Conservation (phyloP, 2,329 filamentous ascomycete genomes). For the Fusarium buxicola region DNA sequence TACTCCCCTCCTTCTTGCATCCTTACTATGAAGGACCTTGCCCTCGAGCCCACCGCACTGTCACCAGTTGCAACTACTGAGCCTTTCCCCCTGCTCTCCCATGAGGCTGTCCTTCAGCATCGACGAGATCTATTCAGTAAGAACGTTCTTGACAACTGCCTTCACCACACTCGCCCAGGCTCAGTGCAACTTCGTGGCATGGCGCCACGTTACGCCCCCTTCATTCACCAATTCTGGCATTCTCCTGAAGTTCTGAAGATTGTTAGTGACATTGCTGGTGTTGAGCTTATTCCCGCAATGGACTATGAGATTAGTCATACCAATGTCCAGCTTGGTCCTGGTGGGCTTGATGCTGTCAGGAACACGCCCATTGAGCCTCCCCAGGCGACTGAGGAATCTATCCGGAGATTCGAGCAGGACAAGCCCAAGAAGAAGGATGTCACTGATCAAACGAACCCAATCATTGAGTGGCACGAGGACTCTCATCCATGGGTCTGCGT, state of each 20-base stretch:
- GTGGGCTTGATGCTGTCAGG: slow-evolving; percentile 36
- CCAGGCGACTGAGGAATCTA: slow-evolving; percentile 38
- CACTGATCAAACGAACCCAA: slow-evolving; percentile 34
- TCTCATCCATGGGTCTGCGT: slow-evolving; percentile 64
- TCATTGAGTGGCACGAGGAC: slow-evolving; percentile 60
- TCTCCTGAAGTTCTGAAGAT: slow-evolving; percentile 64
- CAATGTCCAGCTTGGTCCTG: slow-evolving; percentile 57
- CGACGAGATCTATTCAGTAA: slow-evolving; percentile 39
- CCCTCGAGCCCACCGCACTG: slow-evolving; percentile 29
- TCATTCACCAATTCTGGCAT: slow-evolving; percentile 60
- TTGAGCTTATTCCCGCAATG: slow-evolving; percentile 67
- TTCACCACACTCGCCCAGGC: slow-evolving; percentile 43
- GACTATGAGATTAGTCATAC: slow-evolving; percentile 70
- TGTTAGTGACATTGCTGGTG: slow-evolving; percentile 66
- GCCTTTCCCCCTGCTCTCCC: slow-evolving; percentile 46
- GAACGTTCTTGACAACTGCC: slow-evolving; percentile 48
- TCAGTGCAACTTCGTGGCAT: slow-evolving; percentile 48
- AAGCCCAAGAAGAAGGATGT: slow-evolving; percentile 21
- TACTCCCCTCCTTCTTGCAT: slow-evolving; percentile 25
- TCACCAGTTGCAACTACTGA: slow-evolving; percentile 45
- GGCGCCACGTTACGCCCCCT: slow-evolving; percentile 47
- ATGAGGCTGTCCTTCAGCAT: slow-evolving; percentile 39
- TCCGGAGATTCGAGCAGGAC: slow-evolving; percentile 22
- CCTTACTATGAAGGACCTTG: slow-evolving; percentile 40
- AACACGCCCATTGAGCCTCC: slow-evolving; percentile 46